Base-by-base conservation (phyloP, 2,329 filamentous ascomycete genomes). In the Seiridium cupressi region DNA sequence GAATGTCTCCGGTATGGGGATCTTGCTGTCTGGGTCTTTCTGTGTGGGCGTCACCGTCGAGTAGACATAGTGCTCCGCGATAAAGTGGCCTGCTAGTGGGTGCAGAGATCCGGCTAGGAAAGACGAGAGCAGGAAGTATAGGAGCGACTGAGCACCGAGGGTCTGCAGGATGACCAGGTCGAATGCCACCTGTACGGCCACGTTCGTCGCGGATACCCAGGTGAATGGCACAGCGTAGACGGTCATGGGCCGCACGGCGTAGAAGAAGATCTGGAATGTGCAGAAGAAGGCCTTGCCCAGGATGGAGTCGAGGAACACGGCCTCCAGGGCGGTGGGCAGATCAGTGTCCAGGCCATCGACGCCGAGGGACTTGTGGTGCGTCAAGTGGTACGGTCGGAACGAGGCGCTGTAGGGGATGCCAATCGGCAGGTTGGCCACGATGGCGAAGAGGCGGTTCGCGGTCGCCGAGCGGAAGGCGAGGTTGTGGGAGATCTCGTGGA, bases 191-290 rank as follows among this genome's bases (percentile, higher is more conserved):
- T 99, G 94, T 3, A 86, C 84, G 62, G 80, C 74, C 57, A 99
- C 83, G 77, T 99, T 99, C 77, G 93, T 78, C 61, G 87, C 82
- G 77, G 97, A 93, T 60, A 97, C 87, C 71, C 84, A 84, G 57
- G 94, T 97, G 74, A 98, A 86, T 44, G 94, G 92, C 4, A 98
- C 84, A 68, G 87, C 86, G 84, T 97, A 97, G 68, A 99, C 85
- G 77, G 93, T 89, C 90, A 98, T 97, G 62, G 95, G 95, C 13
- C 95, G 91, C 55, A 99, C 77, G 69, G 95, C 95, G 80, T 99
- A 99, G 84, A 99, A 99, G 73, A 99, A 85, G 76, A 99, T 97
- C 78, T 99, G 95, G 80, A 97, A 99, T 67, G 95, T 99, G 80
- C 91, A 94, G 84, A 99, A 99, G 82, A 99, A 99, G 66, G 95